Evolutionary conservation across 1,139 yeast genomes (phyloP).

Genomic region (Nakaseomyces nivariensis): DNA sequence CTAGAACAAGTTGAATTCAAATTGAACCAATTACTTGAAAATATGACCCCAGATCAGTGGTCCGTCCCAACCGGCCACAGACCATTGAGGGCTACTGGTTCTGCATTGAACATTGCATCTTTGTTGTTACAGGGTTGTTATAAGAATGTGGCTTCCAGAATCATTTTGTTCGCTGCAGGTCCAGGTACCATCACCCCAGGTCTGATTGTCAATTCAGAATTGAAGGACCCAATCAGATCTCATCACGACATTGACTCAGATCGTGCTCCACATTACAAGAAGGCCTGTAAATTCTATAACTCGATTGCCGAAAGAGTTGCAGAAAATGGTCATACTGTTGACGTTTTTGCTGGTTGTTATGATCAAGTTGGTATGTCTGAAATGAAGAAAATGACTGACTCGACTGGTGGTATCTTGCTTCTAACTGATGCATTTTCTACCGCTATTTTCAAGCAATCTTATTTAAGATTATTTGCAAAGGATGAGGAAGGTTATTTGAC

Average conservation of each 20-base stretch:
- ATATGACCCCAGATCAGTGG: conserved; percentile 83
- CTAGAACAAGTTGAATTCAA: conserved; percentile 81
- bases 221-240: conserved; percentile 93
- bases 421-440: conserved; percentile 95
- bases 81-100: conserved; percentile 90
- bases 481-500: conserved; percentile 76
- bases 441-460: conserved; percentile 90
- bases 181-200: conserved; percentile 96
- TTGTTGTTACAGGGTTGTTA: conserved; percentile 74
- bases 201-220: conserved; percentile 79
- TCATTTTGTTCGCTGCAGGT: conserved; percentile 87
- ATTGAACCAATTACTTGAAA: conserved; percentile 71
- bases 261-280: conserved; percentile 82
- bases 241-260: conserved; percentile 92
- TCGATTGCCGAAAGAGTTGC: conserved; percentile 63
- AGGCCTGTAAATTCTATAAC: conserved; percentile 82
- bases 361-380: conserved; percentile 97
- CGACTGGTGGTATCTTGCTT: conserved; percentile 89
- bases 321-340: conserved; percentile 78
- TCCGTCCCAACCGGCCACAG: conserved; percentile 80
- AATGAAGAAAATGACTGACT: conserved; percentile 81
- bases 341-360: conserved; percentile 93
- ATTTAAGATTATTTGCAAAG: conserved; percentile 74
- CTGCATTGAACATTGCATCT: conserved; percentile 80
- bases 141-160: conserved; percentile 83